Base-by-base conservation (phyloP, 2,329 filamentous ascomycete genomes). In the Neoscytalidium dimidiatum region DNA sequence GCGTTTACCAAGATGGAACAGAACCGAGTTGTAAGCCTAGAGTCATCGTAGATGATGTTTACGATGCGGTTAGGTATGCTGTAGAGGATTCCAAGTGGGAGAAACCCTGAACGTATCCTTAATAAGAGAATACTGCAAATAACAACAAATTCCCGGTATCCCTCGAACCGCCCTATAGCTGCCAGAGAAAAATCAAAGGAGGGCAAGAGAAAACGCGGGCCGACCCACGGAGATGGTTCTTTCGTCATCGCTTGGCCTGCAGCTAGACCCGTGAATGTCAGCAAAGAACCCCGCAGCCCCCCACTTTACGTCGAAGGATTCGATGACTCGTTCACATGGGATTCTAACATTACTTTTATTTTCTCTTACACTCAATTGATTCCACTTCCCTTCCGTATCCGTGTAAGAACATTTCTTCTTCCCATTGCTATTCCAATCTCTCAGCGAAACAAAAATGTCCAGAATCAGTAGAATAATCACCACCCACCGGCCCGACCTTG, bases 41-140 rank as follows among this genome's bases (percentile, higher is more conserved):
- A 57, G 84, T 84, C 28, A 87, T 92, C 67, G 88, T 90, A 23
- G 85, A 91, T 41, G 88, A 94, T 78, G 93, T 96, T 3, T 84
- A 86, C 70, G 87, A 88, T 68, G 93, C 91, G 11, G 91, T 96
- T 4, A 81, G 87, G 67, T 96, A 90, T 90, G 92, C 89, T 4
- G 77, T 95, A 72, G 81, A 86, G 21, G 56, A 60, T 31, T 48
- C 56, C 5, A 60, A 35, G 29, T 70, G 74, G 64, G 74, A 76
- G 81, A 81, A 69, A 79, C 84, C 62, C 76, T 60, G 33, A 77
- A 66, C 7, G 33, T 46, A 9, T n/a, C 28, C n/a, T 33, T 14
- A 0, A 46, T 31, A 17, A 44, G 19, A 23, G 29, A 26, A 19
- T 44, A 21, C n/a, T n/a, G 17, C 53, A 33, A 17, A 13, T 19